Base-by-base conservation (phyloP, 2,329 filamentous ascomycete genomes). In the Fusarium equiseti region DNA sequence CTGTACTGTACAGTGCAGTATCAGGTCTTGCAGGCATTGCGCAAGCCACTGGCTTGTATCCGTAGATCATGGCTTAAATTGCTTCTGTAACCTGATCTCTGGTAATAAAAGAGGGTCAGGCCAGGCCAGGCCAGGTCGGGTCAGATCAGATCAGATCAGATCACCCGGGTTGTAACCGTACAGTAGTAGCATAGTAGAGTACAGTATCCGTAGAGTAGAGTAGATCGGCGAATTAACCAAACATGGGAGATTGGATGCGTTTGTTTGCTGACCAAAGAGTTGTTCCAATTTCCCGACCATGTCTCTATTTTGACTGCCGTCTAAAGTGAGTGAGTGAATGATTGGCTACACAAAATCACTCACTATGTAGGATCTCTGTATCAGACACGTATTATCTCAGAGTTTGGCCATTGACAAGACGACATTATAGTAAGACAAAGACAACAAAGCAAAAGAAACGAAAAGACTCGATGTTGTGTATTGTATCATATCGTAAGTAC, bases 231-330 rank as follows among this genome's bases (percentile, higher is more conserved):
- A 64, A 64, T 49, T 44, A 63, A 38, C 48, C 9, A 38, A 11
- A 38, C 35, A n/a, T 38, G 35, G 35, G 16, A 38, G 16, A 18
- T n/a, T 38, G 9, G 18, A n/a, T 38, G n/a, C 18, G 18, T 38
- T 38, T 38, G 35, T 38, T 38, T 38, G 35, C 18, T 38, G 18
- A 38, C 35, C 35, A 38, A n/a, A 44, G 22, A 24, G 20, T 44
- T 44, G 8, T 42, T 38, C 32, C 26, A 68, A 66, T 69, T 48
- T 69, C 53, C 52, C 59, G 42, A 54, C 50, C 35, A 38, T 38
- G 35, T n/a, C 35, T 38, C 35, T 38, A 18, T 38, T 18, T n/a
- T 38, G 35, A n/a, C 16, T 12, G 6, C n/a, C 18, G 35, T 38
- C 18, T 38, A 69, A 48, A 38, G 32, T 20, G 15, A 35, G 29